These are phyloP conservation scores for Protea cynaroides DNA, from an alignment of 164 flowering plant genomes.

Conservation along the genomic window DNA sequence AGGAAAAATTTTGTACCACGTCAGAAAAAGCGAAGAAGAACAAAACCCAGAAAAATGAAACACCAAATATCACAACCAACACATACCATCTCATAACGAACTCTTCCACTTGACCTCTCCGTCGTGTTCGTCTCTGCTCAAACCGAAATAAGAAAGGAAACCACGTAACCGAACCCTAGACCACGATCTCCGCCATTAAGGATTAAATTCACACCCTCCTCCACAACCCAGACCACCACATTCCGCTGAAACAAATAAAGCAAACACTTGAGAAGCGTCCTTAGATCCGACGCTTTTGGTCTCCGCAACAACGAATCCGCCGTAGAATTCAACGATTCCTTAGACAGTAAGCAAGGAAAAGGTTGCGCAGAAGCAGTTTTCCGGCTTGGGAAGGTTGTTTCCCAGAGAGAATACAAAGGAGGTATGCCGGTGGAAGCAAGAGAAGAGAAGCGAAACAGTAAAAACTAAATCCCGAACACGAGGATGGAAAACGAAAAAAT, in stretches of 20 bases:
- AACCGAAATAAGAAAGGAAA: slow-evolving; percentile 8
- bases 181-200: slow-evolving; percentile 33
- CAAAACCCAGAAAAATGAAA: not conserved
- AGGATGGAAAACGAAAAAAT: slow-evolving; percentile 41
- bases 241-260: slow-evolving; percentile 27
- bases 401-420: slow-evolving; percentile 24
- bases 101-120: slow-evolving; percentile 32
- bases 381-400: slow-evolving; percentile 24
- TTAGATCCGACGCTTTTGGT: slow-evolving; percentile 23
- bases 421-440: slow-evolving; percentile 20
- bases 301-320: not conserved
- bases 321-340: not conserved
- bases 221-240: slow-evolving; percentile 40
- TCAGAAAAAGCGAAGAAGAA: not conserved
- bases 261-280: slow-evolving; percentile 12
- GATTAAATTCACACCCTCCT: slow-evolving; percentile 11
- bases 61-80: not conserved
- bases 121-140: slow-evolving; percentile 19
- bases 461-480: slow-evolving; percentile 13
- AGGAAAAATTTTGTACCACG: not conserved
- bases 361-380: slow-evolving; percentile 7
- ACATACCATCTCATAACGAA: slow-evolving; percentile 78
- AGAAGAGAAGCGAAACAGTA: slow-evolving; percentile 15
- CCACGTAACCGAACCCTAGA: slow-evolving; percentile 32
- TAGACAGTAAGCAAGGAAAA: not conserved